A percentile compares a stretch with the other conserved stretches of the same genome.
phyloP scores from a whole-genome alignment of 2,329 filamentous ascomycete genomes.

The Orbilia ellipsospora region DNA sequence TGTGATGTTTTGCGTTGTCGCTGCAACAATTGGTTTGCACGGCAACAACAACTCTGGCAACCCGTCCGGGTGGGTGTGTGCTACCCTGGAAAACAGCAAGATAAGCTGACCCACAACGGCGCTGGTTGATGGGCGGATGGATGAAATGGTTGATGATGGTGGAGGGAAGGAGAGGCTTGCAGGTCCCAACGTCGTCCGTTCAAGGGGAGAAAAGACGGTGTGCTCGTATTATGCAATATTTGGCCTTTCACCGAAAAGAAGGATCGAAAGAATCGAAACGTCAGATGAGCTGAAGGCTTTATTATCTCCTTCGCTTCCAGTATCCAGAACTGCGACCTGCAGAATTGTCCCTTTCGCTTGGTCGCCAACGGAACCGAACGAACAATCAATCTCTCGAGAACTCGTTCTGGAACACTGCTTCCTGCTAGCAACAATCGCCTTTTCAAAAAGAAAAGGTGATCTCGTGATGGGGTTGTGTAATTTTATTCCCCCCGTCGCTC shows the following conservation, averaged over 20 bases:
- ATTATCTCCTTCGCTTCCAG: constrained; percentile 6
- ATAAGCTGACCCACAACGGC: constrained; percentile 39
- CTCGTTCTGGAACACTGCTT: constrained; percentile 11
- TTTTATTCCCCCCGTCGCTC: constrained; percentile 36
- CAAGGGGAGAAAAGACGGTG: constrained; percentile 2
- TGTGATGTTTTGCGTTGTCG: constrained; percentile 38
- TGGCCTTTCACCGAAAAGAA: not conserved
- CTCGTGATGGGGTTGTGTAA: constrained; percentile 53
- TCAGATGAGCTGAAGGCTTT: too few species aligned
- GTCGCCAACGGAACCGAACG: constrained; percentile 8
- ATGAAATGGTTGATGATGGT: too few species aligned
- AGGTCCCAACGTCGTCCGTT: constrained; percentile 16
- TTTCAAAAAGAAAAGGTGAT: constrained; percentile 1
- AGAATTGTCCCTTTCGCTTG: constrained; percentile 16
- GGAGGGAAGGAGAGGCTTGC: not conserved
- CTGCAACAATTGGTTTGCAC: not conserved
- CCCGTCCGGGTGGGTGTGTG: not conserved
- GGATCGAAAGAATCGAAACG: not conserved
- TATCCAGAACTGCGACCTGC: constrained; percentile 19
- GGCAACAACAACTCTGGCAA: constrained; percentile 7
- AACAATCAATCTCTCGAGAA: constrained; percentile 9
- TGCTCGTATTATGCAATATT: constrained; percentile 6
- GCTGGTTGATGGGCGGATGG: too few species aligned
- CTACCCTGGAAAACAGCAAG: constrained; percentile 12
- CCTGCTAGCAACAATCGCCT: not conserved